These are phyloP conservation scores for Chrysochromulina tobinii DNA, from an alignment of 78 protist genomes.

Conservation along the genomic window DNA sequence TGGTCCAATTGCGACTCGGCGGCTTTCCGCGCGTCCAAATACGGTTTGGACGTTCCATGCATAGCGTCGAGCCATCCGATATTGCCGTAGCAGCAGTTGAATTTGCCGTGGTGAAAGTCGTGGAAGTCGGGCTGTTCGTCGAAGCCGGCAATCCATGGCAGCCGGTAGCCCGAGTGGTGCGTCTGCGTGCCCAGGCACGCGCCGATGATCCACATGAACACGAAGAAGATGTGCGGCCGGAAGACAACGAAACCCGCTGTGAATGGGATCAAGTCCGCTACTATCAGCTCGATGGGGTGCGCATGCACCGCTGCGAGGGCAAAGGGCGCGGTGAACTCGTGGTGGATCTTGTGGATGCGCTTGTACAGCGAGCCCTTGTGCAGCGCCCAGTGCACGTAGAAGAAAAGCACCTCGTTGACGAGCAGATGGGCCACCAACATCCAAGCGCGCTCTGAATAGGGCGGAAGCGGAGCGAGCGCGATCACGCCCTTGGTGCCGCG, in stretches of 20 bases:
- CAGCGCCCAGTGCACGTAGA: background rate
- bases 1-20: too few relatives aligned
- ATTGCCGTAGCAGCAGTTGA: conserved; percentile 9
- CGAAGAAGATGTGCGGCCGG: background rate
- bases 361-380: background rate
- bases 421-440: background rate
- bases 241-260: background rate
- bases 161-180: background rate
- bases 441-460: background rate
- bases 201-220: background rate
- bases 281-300: background rate
- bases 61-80: background rate
- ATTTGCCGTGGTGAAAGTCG: conserved; percentile 5
- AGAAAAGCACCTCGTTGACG: background rate
- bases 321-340: conserved; percentile 23
- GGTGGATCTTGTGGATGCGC: background rate
- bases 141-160: background rate
- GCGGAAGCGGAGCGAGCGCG: background rate
- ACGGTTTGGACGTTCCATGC: background rate
- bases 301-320: background rate
- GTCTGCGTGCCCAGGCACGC: background rate
- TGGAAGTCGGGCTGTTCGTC: conserved; percentile 24
- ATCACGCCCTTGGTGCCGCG: background rate
- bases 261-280: background rate
- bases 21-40: background rate